Percentiles rank a stretch among this genome's conserved stretches.
Conservation (phyloP, 331 rosid genomes). For the Erythrophleum ivorense region DNA sequence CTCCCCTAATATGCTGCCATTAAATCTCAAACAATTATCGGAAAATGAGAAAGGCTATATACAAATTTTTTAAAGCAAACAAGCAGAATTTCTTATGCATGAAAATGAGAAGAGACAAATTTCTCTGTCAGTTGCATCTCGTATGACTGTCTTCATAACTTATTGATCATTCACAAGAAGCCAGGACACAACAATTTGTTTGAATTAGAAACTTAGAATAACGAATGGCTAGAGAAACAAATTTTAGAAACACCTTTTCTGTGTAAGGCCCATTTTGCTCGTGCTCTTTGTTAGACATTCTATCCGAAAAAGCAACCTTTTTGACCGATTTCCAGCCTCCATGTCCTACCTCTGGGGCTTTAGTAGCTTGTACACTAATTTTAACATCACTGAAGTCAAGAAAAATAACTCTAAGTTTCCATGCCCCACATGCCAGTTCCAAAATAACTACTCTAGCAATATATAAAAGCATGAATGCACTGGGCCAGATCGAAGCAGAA, state of each 20-base stretch:
- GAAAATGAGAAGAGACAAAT: slow-evolving; percentile 29
- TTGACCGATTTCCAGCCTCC: slow-evolving; percentile 81
- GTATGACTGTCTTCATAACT: slow-evolving; percentile 12
- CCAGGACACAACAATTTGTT: slow-evolving; percentile 6
- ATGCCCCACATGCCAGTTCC: slow-evolving; percentile 17
- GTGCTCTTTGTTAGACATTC: slow-evolving; percentile 47
- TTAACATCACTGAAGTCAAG: slow-evolving; percentile 59
- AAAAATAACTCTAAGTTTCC: slow-evolving; percentile 31
- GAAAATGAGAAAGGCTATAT: slow-evolving; percentile 21
- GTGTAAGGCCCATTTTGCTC: slow-evolving; percentile 44
- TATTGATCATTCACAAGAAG: slow-evolving; percentile 21
- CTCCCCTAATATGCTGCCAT: slow-evolving; percentile 59
- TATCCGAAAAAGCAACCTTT: slow-evolving; percentile 48
- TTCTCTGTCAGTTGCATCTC: slow-evolving; percentile 40
- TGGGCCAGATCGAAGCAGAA: slow-evolving; percentile 18
- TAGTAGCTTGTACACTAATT: slow-evolving; percentile 43
- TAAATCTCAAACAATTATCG: slow-evolving; percentile 15
- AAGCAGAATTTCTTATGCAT: slow-evolving; percentile 32
- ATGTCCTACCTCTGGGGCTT: slow-evolving; percentile 53
- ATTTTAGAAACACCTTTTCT: slow-evolving; percentile 50
- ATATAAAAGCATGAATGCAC: slow-evolving; percentile 8
- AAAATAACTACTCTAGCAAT: slow-evolving; percentile 15
- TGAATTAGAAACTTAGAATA: slow-evolving; percentile 31
- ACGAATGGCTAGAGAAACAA: slow-evolving; percentile 24
- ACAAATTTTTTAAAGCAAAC: slow-evolving; percentile 19